A percentile compares a stretch with the other conserved stretches of the same genome.
Evolutionary conservation across 768 basidiomycete species (phyloP).

Genomic region (Suillus occidentalis): DNA sequence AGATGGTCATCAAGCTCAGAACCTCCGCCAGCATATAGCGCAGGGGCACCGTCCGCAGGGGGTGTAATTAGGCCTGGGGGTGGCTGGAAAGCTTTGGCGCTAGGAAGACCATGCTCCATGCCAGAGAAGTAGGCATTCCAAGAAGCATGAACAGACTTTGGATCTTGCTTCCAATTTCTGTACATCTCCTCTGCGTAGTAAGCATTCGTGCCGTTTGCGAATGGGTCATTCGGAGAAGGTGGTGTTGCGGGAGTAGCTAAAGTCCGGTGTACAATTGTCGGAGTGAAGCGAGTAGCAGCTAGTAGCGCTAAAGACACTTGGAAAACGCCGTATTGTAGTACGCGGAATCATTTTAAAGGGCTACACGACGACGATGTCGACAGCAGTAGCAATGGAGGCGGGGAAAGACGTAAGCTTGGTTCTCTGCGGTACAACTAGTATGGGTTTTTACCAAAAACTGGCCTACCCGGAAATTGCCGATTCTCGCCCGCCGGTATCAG

Average conservation of each 20-base stretch:
- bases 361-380: not conserved
- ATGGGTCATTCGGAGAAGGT: slow-evolving; percentile 79
- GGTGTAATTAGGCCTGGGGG: slow-evolving; percentile 73
- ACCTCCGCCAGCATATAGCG: slow-evolving; percentile 65
- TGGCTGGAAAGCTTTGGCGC: slow-evolving; percentile 79
- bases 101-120: slow-evolving; percentile 83
- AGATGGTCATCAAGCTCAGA: slow-evolving; percentile 90
- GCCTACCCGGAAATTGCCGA: slow-evolving; percentile 2
- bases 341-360: slow-evolving; percentile 35
- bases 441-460: not conserved
- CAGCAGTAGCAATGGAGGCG: not conserved
- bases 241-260: slow-evolving; percentile 50
- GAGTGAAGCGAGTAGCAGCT: slow-evolving; percentile 18
- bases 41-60: slow-evolving; percentile 79
- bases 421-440: not conserved
- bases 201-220: slow-evolving; percentile 92
- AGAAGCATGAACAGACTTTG: slow-evolving; percentile 87
- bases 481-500: not conserved
- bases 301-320: slow-evolving; percentile 25
- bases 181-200: slow-evolving; percentile 99
- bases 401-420: slow-evolving; percentile 2
- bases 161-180: slow-evolving; percentile 86
- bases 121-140: slow-evolving; percentile 96
- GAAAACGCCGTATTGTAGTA: slow-evolving; percentile 38
- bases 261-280: slow-evolving; percentile 27